A percentile compares a stretch with the other conserved stretches of the same genome.
phyloP scores from a whole-genome alignment of 345 rosid genomes.

The Trapa bicornis region DNA sequence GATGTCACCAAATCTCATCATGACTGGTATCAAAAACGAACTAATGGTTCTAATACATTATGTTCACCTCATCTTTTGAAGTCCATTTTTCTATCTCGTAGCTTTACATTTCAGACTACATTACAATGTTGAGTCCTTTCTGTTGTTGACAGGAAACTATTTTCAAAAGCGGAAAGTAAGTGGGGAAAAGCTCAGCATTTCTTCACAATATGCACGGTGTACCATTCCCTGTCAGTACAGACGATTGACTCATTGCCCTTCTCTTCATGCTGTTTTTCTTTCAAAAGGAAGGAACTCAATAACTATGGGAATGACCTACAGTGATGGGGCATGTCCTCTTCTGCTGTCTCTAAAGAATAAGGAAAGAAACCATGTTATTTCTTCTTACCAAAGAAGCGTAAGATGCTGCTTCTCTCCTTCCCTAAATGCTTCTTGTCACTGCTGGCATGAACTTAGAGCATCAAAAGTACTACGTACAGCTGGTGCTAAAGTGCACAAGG shows the following conservation, averaged over 20 bases:
- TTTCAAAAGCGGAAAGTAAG: conserved; percentile 21
- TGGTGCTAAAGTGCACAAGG: conserved; percentile 9
- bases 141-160: conserved; percentile 27
- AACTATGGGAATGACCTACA: conserved; percentile 13
- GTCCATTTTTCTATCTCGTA: not conserved
- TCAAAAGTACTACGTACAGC: conserved; percentile 11
- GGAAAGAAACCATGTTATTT: conserved; percentile 14
- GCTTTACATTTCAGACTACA: conserved; percentile 1
- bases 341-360: conserved; percentile 14
- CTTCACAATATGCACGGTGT: conserved; percentile 18
- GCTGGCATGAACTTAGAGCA: conserved; percentile 16
- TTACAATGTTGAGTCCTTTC: not conserved
- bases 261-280: conserved; percentile 10
- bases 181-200: conserved; percentile 16
- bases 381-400: conserved; percentile 11
- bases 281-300: conserved; percentile 14
- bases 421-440: conserved; percentile 10
- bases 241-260: conserved; percentile 14
- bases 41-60: not conserved
- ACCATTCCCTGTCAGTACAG: conserved; percentile 10
- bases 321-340: conserved; percentile 14
- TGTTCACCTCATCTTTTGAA: not conserved
- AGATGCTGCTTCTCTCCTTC: conserved; percentile 21
- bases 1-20: not conserved
- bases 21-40: not conserved